Percentiles rank a stretch among this genome's conserved stretches.
phyloP scores from a whole-genome alignment of 768 basidiomycete genomes.

The Trametes cingulata region DNA sequence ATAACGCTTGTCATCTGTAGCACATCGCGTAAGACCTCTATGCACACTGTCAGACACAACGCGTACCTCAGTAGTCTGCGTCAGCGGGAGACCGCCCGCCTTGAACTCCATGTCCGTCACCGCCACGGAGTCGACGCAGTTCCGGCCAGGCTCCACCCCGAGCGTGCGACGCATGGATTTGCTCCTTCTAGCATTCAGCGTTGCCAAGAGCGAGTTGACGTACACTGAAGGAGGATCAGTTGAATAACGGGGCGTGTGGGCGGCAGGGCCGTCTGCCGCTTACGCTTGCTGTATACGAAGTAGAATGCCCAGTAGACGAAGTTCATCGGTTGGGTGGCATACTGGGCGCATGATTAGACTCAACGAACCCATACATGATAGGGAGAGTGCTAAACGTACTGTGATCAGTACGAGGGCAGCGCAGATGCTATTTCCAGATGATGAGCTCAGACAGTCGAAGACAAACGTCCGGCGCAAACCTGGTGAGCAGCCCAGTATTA shows the following conservation, averaged over 20 bases:
- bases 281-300: slow-evolving; percentile 24
- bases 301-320: slow-evolving; percentile 24
- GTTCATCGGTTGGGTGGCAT: slow-evolving; percentile 7
- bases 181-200: slow-evolving; percentile 9
- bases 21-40: no score
- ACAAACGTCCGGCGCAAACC: background rate
- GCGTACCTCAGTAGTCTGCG: background rate
- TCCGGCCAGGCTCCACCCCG: background rate
- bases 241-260: no score
- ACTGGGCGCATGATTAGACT: background rate
- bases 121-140: background rate
- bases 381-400: background rate
- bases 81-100: background rate
- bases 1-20: background rate
- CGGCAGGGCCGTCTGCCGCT: background rate
- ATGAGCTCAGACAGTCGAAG: background rate
- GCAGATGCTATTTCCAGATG: background rate
- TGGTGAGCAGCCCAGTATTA: slow-evolving; percentile 24
- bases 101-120: background rate
- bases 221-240: slow-evolving; percentile 6
- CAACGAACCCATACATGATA: no score
- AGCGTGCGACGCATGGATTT: background rate
- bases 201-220: slow-evolving; percentile 19
- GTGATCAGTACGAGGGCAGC: slow-evolving; percentile 14
- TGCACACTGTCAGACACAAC: background rate